Evolutionary conservation across 345 rosid species (phyloP), one percentile per base, ranked within the genome.

Genomic region (Acer campestre): DNA sequence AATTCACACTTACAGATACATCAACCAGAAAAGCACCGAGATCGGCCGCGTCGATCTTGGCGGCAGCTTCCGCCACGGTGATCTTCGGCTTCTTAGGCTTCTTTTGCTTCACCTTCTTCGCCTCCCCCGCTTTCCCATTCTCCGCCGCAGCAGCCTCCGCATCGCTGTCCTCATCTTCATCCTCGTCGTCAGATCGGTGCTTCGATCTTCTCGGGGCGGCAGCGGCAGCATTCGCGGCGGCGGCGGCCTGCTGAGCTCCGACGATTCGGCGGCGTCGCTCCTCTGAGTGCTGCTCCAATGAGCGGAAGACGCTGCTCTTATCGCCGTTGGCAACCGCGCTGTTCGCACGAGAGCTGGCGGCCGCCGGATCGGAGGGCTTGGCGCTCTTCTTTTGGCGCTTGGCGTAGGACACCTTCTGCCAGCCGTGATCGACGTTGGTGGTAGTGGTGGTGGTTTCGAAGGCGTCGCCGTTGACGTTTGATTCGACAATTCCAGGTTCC

Each of bases 41-140:
- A 86, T 91, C 86, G 17, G 85, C 68, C 13, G 82, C 79, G 67
- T 88, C 91, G 40, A 91, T 85, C 91, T 87, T 89, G 1, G 88
- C 80, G 4, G 93, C 92, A 6, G 95, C 93, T 56, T 89, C 93
- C 8, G 92, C 82, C 23, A 88, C 85, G 6, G 93, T 70, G n/a
- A 91, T 85, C 76, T 91, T 91, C 1, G 93, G 95, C 80, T 88
- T 91, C 89, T 89, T 91, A 71, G 82, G 87, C 83, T 91, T 89
- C 86, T 89, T 91, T 6, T 75, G 82, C 79, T 89, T 89, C 42
- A 62, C 68, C 84, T 83, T 84, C 77, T 86, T 87, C 29, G 66
- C 66, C 68, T 80, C 87, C 68, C 67, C 84, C 9, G 72, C 79
- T 80, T 79, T 80, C 31, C 42, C 78, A 76, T 84, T 74, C 77